Percentiles rank a stretch among this genome's conserved stretches.
Evolutionary conservation across 148 eudicot species (phyloP).

Genomic region (Limonium bicolor): DNA sequence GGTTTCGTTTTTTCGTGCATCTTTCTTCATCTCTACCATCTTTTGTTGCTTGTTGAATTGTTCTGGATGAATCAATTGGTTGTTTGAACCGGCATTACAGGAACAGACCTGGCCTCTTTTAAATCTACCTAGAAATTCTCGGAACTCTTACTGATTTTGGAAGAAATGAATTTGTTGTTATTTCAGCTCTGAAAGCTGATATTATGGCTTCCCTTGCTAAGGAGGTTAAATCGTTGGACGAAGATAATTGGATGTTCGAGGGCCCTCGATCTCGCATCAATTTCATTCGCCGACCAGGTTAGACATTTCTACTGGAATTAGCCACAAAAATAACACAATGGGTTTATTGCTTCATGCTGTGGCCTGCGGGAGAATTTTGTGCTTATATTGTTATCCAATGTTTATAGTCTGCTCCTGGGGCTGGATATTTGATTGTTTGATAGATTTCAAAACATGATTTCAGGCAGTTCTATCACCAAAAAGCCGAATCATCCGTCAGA

Average conservation of each 20-base stretch:
- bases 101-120: not conserved
- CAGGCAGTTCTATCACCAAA: too few species aligned
- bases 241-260: constrained; percentile 95
- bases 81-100: not conserved
- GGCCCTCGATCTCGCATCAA: constrained; percentile 91
- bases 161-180: not conserved
- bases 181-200: constrained; percentile 63
- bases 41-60: not conserved
- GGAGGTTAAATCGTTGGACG: constrained; percentile 81
- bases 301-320: too few species aligned
- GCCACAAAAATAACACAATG: too few species aligned
- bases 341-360: too few species aligned
- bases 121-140: not conserved
- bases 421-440: too few species aligned
- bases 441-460: too few species aligned
- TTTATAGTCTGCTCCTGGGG: too few species aligned
- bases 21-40: too few species aligned
- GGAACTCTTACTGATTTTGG: not conserved
- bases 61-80: not conserved
- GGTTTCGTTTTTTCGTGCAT: too few species aligned
- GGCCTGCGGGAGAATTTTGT: too few species aligned
- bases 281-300: constrained; percentile 64
- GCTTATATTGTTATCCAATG: too few species aligned
- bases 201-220: constrained; percentile 62
- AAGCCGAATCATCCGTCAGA: too few species aligned